Conservation (phyloP, 2,329 filamentous ascomycete genomes). For the Monosporascus cannonballus region DNA sequence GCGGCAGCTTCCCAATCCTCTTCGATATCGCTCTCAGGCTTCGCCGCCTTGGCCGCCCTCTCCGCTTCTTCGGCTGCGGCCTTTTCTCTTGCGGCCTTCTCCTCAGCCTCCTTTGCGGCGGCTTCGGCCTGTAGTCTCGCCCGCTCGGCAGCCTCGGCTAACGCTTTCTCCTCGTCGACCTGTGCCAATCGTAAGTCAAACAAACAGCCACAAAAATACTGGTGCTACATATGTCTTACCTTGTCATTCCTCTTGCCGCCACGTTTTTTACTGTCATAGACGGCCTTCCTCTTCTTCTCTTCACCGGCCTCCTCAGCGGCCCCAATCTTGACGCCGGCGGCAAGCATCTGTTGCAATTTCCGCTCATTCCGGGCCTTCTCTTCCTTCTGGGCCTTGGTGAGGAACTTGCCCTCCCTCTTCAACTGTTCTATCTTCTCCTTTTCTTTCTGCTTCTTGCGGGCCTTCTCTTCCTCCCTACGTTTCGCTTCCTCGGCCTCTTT, state of each 20-base stretch:
- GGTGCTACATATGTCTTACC: constrained; percentile 27
- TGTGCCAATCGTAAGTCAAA: constrained; percentile 26
- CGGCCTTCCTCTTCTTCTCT: constrained; percentile 64
- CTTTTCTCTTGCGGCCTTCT: constrained; percentile 52
- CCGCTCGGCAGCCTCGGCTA: constrained; percentile 73
- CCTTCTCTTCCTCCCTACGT: constrained; percentile 66
- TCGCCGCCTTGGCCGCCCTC: constrained; percentile 48
- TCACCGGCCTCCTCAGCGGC: constrained; percentile 45
- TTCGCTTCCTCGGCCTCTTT: constrained; percentile 61
- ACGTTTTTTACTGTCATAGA: constrained; percentile 72
- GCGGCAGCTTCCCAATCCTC: constrained; percentile 88
- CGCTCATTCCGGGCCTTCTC: constrained; percentile 73
- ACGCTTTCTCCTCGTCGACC: constrained; percentile 70
- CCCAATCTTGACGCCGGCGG: constrained; percentile 67
- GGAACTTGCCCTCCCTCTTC: constrained; percentile 81
- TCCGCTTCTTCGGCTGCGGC: constrained; percentile 51
- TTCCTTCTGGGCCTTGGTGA: constrained; percentile 81
- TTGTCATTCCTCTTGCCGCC: constrained; percentile 51
- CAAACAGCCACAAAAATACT: not conserved
- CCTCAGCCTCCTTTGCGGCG: constrained; percentile 54
- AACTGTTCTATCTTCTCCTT: constrained; percentile 81
- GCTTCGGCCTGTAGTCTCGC: constrained; percentile 63
- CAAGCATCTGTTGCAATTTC: constrained; percentile 80
- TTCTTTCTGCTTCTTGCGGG: constrained; percentile 76
- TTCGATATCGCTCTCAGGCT: constrained; percentile 55